Percentiles rank a stretch among this genome's conserved stretches.
phyloP scores from a whole-genome alignment of 1,284 basidiomycete genomes.

The Ganoderma lingzhi region DNA sequence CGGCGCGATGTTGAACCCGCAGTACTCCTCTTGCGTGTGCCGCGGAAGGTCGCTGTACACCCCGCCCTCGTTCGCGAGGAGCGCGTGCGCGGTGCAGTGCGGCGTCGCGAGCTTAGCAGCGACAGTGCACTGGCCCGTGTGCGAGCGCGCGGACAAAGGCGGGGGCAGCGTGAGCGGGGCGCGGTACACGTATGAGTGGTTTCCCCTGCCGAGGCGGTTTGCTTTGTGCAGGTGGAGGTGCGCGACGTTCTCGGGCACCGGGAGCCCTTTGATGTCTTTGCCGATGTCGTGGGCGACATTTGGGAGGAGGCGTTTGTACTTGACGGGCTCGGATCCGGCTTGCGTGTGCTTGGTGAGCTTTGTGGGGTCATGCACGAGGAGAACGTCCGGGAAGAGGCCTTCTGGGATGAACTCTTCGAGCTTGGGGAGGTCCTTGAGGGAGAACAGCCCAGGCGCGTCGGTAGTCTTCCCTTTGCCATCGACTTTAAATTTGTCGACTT shows the following conservation, averaged over 20 bases:
- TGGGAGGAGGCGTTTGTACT: conserved; percentile 39
- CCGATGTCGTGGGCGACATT: conserved; percentile 8
- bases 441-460: conserved; percentile 13
- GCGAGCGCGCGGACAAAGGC: conserved; percentile 38
- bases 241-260: conserved; percentile 27
- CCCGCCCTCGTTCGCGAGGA: conserved; percentile 49
- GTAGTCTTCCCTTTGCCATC: not conserved
- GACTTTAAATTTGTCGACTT: not conserved
- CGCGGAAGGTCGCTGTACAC: conserved; percentile 53
- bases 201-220: conserved; percentile 42
- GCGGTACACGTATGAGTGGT: conserved; percentile 46
- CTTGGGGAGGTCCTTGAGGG: conserved; percentile 31
- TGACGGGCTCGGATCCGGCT: conserved; percentile 13
- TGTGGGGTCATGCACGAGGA: conserved; percentile 42
- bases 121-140: conserved; percentile 40
- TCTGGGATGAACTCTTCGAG: conserved; percentile 45
- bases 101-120: conserved; percentile 44
- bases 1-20: conserved; percentile 51
- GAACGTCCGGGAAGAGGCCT: conserved; percentile 42
- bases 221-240: conserved; percentile 39
- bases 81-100: conserved; percentile 31
- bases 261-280: not conserved
- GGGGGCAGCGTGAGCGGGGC: conserved; percentile 43
- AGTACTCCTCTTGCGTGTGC: conserved; percentile 57
- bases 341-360: conserved; percentile 16